Base-by-base conservation (phyloP, 352 stramenopile genomes). In the Globisporangium nunn region DNA sequence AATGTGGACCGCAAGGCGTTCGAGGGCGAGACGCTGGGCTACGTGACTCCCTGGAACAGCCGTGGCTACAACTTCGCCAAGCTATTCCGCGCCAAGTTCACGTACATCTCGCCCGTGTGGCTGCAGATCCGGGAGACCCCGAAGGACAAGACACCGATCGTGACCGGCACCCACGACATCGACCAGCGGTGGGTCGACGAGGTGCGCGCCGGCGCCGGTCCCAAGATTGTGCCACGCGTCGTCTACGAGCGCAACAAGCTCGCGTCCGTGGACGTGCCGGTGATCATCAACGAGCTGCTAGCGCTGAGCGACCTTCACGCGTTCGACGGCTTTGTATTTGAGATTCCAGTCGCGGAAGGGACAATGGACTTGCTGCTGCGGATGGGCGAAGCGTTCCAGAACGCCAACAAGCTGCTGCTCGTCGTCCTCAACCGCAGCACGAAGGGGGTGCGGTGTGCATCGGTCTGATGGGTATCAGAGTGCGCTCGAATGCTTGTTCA, bases 21-120 rank as follows among this genome's bases (percentile, higher is more conserved):
- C 43, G 18, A 37, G 12, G 74, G 76, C 15, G 81, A 91, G 59
- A 78, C 68, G 29, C 58, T 93, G 35, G 81, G 77, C 18, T 93
- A 90, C 58, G 81, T 93, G 57, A 93, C 83, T 3, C 83, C 83
- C 12, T 93, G 83, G 81, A 91, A 93, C 70, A 78, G 54, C 28
- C 75, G 73, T 15, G 83, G 83, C n/a, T 93, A 91, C 61, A 72
- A 89, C 54, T 73, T 74, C 46, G 78, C 81, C 58, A 86, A 80
- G 58, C 47, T 62, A 29, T 93, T 89, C 52, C 73, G 77, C 11
- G n/a, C n/a, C 44, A 91, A 90, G 61, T 84, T 93, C 58, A 78
- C 74, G 33, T 91, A 88, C 58, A 76, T 93, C 40, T 70, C 81
- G 57, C 83, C 83, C 43, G 81, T 91, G 65, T 93, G 83, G 83